Conservation (phyloP, 805 yeast species). For the Candida golubevii region DNA sequence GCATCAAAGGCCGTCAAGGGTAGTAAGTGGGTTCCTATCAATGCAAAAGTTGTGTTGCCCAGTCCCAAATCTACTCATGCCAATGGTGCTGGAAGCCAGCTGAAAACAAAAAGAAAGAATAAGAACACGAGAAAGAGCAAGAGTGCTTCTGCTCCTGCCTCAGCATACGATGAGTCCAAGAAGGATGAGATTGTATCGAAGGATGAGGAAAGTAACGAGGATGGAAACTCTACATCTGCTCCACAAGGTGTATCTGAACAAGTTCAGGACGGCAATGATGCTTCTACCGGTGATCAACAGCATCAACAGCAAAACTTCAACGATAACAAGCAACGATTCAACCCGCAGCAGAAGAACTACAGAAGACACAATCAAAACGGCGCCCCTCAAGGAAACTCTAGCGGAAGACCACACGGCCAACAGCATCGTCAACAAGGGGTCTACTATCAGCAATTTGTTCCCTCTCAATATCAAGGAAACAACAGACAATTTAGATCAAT, state of each 20-base stretch:
- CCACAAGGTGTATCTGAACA: constrained; percentile 7
- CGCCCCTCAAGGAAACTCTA: constrained; percentile 18
- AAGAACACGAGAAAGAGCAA: constrained; percentile 19
- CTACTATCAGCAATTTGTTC: constrained; percentile 25
- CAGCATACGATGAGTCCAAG: constrained; percentile 6
- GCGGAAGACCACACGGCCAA: constrained; percentile 17
- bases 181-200: constrained; percentile 10
- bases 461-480: constrained; percentile 26
- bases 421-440: constrained; percentile 21
- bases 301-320: constrained; percentile 10
- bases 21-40: constrained; percentile 44
- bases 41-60: constrained; percentile 39
- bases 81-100: constrained; percentile 16
- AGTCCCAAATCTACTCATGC: constrained; percentile 29
- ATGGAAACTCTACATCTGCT: constrained; percentile 4
- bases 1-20: constrained; percentile 36
- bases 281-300: constrained; percentile 7
- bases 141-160: constrained; percentile 5
- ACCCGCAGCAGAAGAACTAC: constrained; percentile 23
- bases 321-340: constrained; percentile 10
- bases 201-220: constrained; percentile 11
- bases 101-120: constrained; percentile 25
- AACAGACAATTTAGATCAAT: constrained; percentile 26
- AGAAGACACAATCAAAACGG: constrained; percentile 25
- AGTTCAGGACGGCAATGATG: constrained; percentile 5